Base-by-base conservation (phyloP, 2,329 filamentous ascomycete genomes). In the Microdochium bolleyi region DNA sequence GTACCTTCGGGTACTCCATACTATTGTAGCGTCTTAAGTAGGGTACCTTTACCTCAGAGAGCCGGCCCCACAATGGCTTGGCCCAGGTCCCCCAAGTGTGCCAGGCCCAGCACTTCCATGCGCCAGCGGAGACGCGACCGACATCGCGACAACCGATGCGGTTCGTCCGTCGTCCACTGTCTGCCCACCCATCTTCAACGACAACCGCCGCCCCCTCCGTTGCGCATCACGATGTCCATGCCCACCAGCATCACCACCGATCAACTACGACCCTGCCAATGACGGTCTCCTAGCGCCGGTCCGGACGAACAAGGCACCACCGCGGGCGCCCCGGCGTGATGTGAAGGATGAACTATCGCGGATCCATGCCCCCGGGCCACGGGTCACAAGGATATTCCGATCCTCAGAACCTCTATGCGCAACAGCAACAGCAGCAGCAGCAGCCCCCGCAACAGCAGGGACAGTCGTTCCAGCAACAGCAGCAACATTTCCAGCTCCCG, bases 261-360 rank as follows among this genome's bases (percentile, higher is more conserved):
- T 19, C 41, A 46, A 5, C 3, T 7, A 7, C 41, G 14, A 46
- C 16, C n/a, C 14, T 7, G 41, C 41, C 41, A 10, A 46, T 46
- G 41, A 46, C 41, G 21, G 22, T 19, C 5, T 3, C 9, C 8
- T 22, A 21, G 21, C 3, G 14, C 14, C 41, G 16, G 5, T 3
- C 41, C 14, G 22, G 41, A 11, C 41, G 41, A 46, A 11, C 41
- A 19, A 46, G 5, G 27, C 41, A 46, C 14, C 41, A 46, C 19
- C 41, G 22, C 41, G 13, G 41, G 41, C 41, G 16, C 41, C 41
- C 41, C 49, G 58, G 54, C 55, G 58, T 55, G 53, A 63, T 61
- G 61, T 46, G 60, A 63, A 64, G 62, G 61, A 67, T 67, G 65
- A 67, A 63, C 58, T 67, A 66, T 62, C 63, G 62, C 51, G 64